A percentile compares a stretch with the other conserved stretches of the same genome.
These are phyloP conservation scores for Fusarium sp. DNA, from an alignment of 2,329 filamentous ascomycete species.

Conservation along the genomic window DNA sequence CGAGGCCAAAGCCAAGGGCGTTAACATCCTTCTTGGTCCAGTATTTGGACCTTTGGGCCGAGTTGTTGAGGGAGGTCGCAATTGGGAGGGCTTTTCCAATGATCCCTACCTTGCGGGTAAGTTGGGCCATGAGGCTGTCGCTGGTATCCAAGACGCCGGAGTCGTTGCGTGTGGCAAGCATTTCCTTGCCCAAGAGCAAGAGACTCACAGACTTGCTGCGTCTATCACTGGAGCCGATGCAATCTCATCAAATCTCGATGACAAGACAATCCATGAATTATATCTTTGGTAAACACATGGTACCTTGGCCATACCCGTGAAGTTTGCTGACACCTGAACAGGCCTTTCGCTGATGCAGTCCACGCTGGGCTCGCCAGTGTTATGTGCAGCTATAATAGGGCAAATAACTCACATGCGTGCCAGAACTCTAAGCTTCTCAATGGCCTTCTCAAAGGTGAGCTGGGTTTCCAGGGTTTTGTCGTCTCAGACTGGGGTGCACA, in stretches of 20 bases:
- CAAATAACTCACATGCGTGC: conserved; percentile 62
- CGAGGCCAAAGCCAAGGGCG: conserved; percentile 4
- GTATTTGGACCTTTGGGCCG: not conserved
- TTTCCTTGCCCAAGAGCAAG: conserved; percentile 11
- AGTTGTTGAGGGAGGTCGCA: not conserved
- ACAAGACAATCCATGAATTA: conserved; percentile 61
- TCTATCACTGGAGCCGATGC: not conserved
- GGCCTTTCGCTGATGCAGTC: conserved; percentile 76
- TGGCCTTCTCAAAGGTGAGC: conserved; percentile 70
- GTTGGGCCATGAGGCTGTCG: not conserved
- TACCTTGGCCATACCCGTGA: fast-evolving
- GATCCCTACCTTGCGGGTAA: conserved; percentile 9
- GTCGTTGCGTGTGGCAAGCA: conserved; percentile 13
- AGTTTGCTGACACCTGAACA: fast-evolving
- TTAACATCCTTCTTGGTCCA: not conserved
- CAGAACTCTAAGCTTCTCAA: conserved; percentile 18
- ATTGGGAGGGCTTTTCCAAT: conserved; percentile 12
- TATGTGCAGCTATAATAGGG: conserved; percentile 82
- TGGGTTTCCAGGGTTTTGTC: conserved; percentile 74
- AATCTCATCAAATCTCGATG: conserved; percentile 11
- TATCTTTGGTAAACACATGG: conserved; percentile 66
- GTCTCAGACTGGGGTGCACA: conserved; percentile 57
- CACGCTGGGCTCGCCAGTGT: conserved; percentile 77
- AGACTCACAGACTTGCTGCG: not conserved
- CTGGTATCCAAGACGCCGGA: conserved; percentile 9